Base-by-base conservation (phyloP, 257 asterid species). In the Lycium barbarum region DNA sequence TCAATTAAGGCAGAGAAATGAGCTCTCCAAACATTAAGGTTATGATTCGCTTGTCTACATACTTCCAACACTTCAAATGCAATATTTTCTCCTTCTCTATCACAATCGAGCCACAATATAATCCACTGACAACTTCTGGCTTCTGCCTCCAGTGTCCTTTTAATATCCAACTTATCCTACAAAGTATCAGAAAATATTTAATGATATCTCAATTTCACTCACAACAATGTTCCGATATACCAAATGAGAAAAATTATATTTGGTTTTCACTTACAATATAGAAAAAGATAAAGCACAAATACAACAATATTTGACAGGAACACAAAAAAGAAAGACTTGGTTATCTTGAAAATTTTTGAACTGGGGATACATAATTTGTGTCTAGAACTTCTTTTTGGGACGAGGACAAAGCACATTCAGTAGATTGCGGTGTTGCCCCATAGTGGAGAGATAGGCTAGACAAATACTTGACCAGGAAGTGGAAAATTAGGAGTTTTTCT, bases 41-140 rank as follows among this genome's bases (percentile, higher is more conserved):
- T 91, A 74, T 85, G 94, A 87, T 97, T 97, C 57, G 91, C 97
- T 87, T 95, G 90, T 22, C 74, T 91, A 88, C 99, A 97, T 87
- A 92, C 95, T 81, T 97, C 97, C 72, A 94, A 88, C 84, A 97
- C 99, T 89, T 97, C 99, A 88, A 90, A 95, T 71, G 99, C 98
- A 84, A 97, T 97, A 88, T 97, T 97, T 90, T 97, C 99, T 85
- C 98, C 99, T 93, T 97, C 99, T 85, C 97, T 90, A 72, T 97
- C 99, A 80, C 98, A 97, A 88, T 97, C 99, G 54, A 97, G 98
- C 99, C 99, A 97, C 87, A 97, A 87, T 85, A 97, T 87, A 86
- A 95, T 98, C 98, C 99, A 95, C 88, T 95, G 97, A 84, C 95
- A 94, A 89, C 87, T 93, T 82, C 95, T 90, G 67, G 99, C 98